Evolutionary conservation across 1,284 basidiomycete species (phyloP).

Genomic region (Ustilago xerochloae): DNA sequence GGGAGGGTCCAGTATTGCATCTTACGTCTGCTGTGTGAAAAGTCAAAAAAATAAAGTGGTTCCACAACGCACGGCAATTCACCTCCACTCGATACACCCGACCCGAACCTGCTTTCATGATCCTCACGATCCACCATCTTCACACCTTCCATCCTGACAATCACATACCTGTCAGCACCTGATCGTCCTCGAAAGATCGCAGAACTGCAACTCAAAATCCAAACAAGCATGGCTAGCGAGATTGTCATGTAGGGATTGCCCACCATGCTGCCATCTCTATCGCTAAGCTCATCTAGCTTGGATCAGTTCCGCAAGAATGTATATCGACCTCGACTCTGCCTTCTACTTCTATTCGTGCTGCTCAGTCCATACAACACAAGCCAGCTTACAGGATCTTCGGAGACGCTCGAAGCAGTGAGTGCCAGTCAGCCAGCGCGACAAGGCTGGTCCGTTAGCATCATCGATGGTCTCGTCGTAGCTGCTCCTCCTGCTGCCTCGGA

Average conservation of each 20-base stretch:
- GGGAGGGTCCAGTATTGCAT: not conserved
- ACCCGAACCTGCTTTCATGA: too few relatives aligned
- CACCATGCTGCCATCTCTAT: conserved; percentile 34
- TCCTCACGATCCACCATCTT: too few relatives aligned
- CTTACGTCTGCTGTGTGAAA: not conserved
- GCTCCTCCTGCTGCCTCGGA: conserved; percentile 21
- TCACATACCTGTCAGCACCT: too few relatives aligned
- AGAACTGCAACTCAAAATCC: too few relatives aligned
- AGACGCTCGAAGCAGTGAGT: conserved; percentile 4
- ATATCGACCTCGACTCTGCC: conserved; percentile 50
- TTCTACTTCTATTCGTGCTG: conserved; percentile 47
- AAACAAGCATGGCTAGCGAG: too few relatives aligned
- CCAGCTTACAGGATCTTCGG: conserved; percentile 23
- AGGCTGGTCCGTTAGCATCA: conserved; percentile 38
- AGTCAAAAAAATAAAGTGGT: not conserved
- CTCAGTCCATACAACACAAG: conserved; percentile 37
- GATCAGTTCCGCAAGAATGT: conserved; percentile 50
- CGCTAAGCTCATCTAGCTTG: conserved; percentile 37
- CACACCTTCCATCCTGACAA: too few relatives aligned
- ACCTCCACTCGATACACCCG: too few relatives aligned
- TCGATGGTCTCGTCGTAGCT: conserved; percentile 41
- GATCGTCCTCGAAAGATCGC: too few relatives aligned
- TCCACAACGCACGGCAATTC: too few relatives aligned
- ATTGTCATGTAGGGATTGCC: conserved; percentile 6
- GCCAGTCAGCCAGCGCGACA: conserved; percentile 27